Percentiles rank a stretch among this genome's conserved stretches.
These are phyloP conservation scores for Kluyveromyces nonfermentans DNA, from an alignment of 805 yeast species.

Conservation along the genomic window DNA sequence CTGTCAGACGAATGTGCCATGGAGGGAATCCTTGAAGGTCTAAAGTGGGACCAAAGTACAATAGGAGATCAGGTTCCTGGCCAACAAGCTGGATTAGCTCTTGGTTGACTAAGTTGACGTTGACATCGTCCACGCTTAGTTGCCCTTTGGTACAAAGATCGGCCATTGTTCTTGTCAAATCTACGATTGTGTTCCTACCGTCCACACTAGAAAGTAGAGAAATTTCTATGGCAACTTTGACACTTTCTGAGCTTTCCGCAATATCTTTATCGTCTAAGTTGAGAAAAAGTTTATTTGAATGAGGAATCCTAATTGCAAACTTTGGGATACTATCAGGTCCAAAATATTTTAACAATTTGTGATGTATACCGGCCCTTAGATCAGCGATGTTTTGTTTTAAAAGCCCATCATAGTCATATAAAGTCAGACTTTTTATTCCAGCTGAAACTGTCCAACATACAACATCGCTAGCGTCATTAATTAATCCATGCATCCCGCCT, in stretches of 20 bases:
- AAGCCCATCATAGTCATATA: slow-evolving; percentile 74
- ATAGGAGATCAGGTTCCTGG: slow-evolving; percentile 82
- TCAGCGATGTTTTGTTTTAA: slow-evolving; percentile 47
- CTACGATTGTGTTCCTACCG: slow-evolving; percentile 86
- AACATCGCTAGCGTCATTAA: slow-evolving; percentile 68
- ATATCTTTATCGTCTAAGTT: slow-evolving; percentile 25
- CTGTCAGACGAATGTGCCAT: slow-evolving; percentile 90
- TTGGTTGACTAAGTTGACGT: slow-evolving; percentile 64
- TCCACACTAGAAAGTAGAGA: slow-evolving; percentile 64
- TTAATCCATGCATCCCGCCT: slow-evolving; percentile 77
- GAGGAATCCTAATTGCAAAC: slow-evolving; percentile 58
- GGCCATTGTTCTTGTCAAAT: slow-evolving; percentile 76
- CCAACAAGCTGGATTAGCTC: slow-evolving; percentile 71
- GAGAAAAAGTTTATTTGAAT: slow-evolving; percentile 41
- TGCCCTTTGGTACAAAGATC: slow-evolving; percentile 58
- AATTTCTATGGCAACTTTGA: slow-evolving; percentile 47
- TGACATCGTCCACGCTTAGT: slow-evolving; percentile 55
- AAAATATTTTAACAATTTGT: slow-evolving; percentile 59
- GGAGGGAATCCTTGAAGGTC: slow-evolving; percentile 96
- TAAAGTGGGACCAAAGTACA: slow-evolving; percentile 76
- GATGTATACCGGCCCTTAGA: slow-evolving; percentile 45
- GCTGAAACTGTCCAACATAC: slow-evolving; percentile 84
- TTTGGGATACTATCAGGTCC: slow-evolving; percentile 62
- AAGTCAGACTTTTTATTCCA: slow-evolving; percentile 62
- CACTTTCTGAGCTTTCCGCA: slow-evolving; percentile 21